These are phyloP conservation scores for Leptographium flavum DNA, from an alignment of 2,329 filamentous ascomycete species.

Conservation along the genomic window DNA sequence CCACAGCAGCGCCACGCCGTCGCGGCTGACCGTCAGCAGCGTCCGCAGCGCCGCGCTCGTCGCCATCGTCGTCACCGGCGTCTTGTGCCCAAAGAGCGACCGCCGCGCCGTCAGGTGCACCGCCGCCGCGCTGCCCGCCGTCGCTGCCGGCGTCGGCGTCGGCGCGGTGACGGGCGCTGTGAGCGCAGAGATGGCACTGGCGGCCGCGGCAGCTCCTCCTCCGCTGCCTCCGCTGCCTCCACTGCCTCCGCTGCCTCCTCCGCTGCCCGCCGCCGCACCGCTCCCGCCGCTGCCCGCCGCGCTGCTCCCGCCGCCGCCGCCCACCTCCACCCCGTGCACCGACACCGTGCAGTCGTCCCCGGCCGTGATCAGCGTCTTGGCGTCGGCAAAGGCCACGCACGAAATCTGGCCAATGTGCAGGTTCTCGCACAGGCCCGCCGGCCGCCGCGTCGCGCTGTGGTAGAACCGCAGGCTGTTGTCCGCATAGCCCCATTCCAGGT, in stretches of 20 bases:
- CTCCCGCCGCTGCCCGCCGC: constrained; percentile 38
- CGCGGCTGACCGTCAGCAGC: constrained; percentile 66
- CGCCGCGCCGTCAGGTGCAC: constrained; percentile 69
- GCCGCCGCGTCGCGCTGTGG: constrained; percentile 65
- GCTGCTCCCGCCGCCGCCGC: constrained; percentile 26
- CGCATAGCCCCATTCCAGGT: constrained; percentile 89
- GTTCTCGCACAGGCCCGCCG: constrained; percentile 83
- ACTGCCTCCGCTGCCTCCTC: neutral
- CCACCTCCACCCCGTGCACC: constrained; percentile 60
- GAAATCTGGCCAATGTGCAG: constrained; percentile 85
- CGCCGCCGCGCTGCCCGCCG: constrained; percentile 49
- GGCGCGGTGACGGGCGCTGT: too few relatives aligned
- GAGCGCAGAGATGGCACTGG: too few relatives aligned
- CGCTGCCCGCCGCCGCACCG: constrained; percentile 26
- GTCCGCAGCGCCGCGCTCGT: constrained; percentile 81
- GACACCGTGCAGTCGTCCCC: constrained; percentile 87
- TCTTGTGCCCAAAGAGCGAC: constrained; percentile 81
- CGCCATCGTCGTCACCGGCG: constrained; percentile 66
- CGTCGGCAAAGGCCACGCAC: constrained; percentile 71
- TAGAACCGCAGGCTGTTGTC: constrained; percentile 91
- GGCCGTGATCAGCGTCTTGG: constrained; percentile 78
- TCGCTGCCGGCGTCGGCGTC: constrained; percentile 39
- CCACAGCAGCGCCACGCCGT: constrained; percentile 76
- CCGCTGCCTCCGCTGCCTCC: too few relatives aligned
- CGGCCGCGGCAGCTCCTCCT: too few relatives aligned